Percentiles rank a stretch among this genome's conserved stretches.
Conservation (phyloP, 2,329 filamentous ascomycete genomes). For the Ophiostoma tasmaniense region DNA sequence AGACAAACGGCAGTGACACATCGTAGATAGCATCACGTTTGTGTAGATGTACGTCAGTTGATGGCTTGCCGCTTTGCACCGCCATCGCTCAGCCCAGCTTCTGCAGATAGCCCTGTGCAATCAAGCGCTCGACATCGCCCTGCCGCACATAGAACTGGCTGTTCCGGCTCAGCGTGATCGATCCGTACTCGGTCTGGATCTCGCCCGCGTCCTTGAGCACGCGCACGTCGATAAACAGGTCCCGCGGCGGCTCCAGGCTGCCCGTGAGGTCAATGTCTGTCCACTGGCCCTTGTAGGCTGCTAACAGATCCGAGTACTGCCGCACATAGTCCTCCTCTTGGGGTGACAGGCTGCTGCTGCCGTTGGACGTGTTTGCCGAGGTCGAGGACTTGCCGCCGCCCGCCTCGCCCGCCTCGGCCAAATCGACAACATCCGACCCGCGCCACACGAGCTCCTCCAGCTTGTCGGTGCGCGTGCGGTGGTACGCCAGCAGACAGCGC, state of each 20-base stretch:
- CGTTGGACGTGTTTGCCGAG: conserved; percentile 25
- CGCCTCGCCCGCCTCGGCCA: conserved; percentile 43
- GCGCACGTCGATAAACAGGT: conserved; percentile 93
- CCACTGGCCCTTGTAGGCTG: conserved; percentile 98
- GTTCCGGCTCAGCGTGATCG: conserved; percentile 94
- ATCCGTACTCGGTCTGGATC: conserved; percentile 98
- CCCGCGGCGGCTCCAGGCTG: conserved; percentile 83
- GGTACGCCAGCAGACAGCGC: conserved; percentile 88
- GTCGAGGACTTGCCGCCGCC: conserved; percentile 22
- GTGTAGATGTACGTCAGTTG: neutral
- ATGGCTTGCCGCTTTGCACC: neutral
- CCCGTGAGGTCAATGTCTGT: conserved; percentile 95
- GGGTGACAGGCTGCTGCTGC: conserved; percentile 72
- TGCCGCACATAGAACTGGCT: conserved; percentile 96
- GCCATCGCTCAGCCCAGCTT: conserved; percentile 64
- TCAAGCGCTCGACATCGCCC: conserved; percentile 88
- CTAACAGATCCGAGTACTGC: conserved; percentile 81
- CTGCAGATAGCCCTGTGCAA: conserved; percentile 90
- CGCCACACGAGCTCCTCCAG: conserved; percentile 91
- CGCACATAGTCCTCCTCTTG: conserved; percentile 96
- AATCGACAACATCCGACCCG: conserved; percentile 73
- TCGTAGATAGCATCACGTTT: neutral
- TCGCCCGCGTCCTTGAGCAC: conserved; percentile 95
- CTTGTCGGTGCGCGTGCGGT: conserved; percentile 81
- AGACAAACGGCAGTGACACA: neutral